Conservation (phyloP, 805 yeast genomes). For the Teunomyces funiuensis region DNA sequence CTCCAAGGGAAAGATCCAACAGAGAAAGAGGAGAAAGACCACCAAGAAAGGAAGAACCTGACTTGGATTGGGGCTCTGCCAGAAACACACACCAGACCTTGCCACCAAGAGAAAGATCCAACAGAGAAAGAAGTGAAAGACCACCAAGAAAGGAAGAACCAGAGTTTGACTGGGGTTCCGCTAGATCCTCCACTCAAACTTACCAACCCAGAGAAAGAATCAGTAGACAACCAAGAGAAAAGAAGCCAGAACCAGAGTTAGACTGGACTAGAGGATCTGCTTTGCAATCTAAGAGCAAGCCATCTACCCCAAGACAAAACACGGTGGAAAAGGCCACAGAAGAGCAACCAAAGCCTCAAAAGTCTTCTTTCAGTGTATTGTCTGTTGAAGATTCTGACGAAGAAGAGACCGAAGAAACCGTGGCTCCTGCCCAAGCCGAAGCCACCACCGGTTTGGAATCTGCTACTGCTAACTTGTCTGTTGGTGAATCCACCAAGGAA, state of each 20-base stretch:
- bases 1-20: slow-evolving; percentile 30
- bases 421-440: slow-evolving; percentile 12
- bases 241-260: slow-evolving; percentile 29
- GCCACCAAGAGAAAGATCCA: slow-evolving; percentile 32
- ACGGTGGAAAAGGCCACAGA: slow-evolving; percentile 20
- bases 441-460: slow-evolving; percentile 30
- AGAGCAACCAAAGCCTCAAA: slow-evolving; percentile 38
- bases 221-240: slow-evolving; percentile 19
- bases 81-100: slow-evolving; percentile 33
- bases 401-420: slow-evolving; percentile 13
- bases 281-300: slow-evolving; percentile 19
- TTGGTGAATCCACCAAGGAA: slow-evolving; percentile 27
- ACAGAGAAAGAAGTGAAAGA: slow-evolving; percentile 25
- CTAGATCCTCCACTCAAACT: slow-evolving; percentile 26
- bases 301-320: slow-evolving; percentile 7
- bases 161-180: slow-evolving; percentile 44
- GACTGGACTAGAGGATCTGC: slow-evolving; percentile 42
- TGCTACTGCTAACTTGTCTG: slow-evolving; percentile 40
- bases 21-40: slow-evolving; percentile 16
- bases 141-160: slow-evolving; percentile 27
- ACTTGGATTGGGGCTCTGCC: slow-evolving; percentile 60
- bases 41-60: slow-evolving; percentile 50
- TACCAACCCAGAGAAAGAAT: slow-evolving; percentile 39
- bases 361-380: slow-evolving; percentile 49
- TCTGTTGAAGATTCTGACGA: slow-evolving; percentile 50